These are phyloP conservation scores for Usnea hakonensis DNA, from an alignment of 495 filamentous ascomycete species.

Conservation along the genomic window DNA sequence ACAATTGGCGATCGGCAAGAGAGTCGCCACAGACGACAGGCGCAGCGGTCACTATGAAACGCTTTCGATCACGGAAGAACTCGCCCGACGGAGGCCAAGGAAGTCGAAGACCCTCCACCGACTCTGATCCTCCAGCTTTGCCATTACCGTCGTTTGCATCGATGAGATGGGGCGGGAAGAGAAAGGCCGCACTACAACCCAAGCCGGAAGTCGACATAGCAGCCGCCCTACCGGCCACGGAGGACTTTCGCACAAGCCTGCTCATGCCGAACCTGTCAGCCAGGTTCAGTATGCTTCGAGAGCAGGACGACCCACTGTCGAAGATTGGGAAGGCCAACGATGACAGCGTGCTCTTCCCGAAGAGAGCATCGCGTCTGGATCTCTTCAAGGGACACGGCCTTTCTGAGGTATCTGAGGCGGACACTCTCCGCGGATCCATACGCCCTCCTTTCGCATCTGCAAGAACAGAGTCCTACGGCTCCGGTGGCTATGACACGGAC, in stretches of 20 bases:
- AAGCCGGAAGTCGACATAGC: constrained; percentile 65
- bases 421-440: constrained; percentile 63
- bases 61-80: constrained; percentile 31
- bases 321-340: constrained; percentile 89
- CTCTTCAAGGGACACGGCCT: constrained; percentile 49
- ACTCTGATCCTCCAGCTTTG: constrained; percentile 21
- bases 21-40: constrained; percentile 15
- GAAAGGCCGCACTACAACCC: constrained; percentile 45
- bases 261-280: constrained; percentile 93
- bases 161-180: constrained; percentile 52
- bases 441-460: constrained; percentile 47
- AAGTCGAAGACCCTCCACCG: constrained; percentile 37
- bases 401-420: constrained; percentile 81
- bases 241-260: constrained; percentile 94
- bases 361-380: constrained; percentile 65
- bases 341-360: constrained; percentile 82
- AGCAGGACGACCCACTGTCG: constrained; percentile 83
- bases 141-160: constrained; percentile 28
- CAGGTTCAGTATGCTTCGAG: constrained; percentile 90
- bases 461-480: constrained; percentile 46
- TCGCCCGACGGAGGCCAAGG: constrained; percentile 17
- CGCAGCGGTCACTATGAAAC: constrained; percentile 27
- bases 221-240: constrained; percentile 65
- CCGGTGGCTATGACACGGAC: constrained; percentile 58
- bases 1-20: background rate